Base-by-base conservation (phyloP, 2,329 filamentous ascomycete species). In the Aspergillus texensis region DNA sequence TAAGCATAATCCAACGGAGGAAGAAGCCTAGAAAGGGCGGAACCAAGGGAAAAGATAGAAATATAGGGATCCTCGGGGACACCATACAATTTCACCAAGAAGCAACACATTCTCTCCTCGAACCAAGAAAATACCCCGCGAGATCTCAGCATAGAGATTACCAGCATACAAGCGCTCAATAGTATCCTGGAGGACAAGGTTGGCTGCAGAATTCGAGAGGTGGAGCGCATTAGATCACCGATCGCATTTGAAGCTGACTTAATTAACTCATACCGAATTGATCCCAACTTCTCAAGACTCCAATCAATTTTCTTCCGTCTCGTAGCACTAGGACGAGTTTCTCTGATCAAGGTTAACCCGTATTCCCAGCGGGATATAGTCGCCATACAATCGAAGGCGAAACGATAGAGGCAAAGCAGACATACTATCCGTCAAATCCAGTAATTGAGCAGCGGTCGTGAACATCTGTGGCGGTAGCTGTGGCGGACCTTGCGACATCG, bases 371-470 rank as follows among this genome's bases (percentile, higher is more conserved):
- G 4, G 21, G 4, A 32, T 34, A 34, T 24, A 30, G 30, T 34
- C 28, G 28, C 28, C 26, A 32, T 52, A n/a, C 19, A 12, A 32
- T 28, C 8, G 50, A 26, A 19, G 46, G 26, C 11, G 21, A 62
- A 19, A 19, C 16, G 39, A 26, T 12, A 19, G 21, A 28, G 2
- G 36, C 4, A 16, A 34, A 32, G 4, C 43, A 56, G 24, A 73
- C 91, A 83, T 88, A 98, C 94, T 99, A 82, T 99, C 95, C 72
- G 95, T 98, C 74, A 99, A 85, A 78, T 99, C 95, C 63, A 99
- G 84, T 63, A 99, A 84, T 83, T 98, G 95, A 60, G 95, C 94
- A 36, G 95, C 95, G 36, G 95, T 99, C 21, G 95, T 96, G 82
- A 99, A 99, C 91, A 98, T 97, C 83, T 99, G 94, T 64, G 94